Evolutionary conservation across 2,329 filamentous ascomycete genomes (phyloP).

Genomic region (Cytospora piceae): DNA sequence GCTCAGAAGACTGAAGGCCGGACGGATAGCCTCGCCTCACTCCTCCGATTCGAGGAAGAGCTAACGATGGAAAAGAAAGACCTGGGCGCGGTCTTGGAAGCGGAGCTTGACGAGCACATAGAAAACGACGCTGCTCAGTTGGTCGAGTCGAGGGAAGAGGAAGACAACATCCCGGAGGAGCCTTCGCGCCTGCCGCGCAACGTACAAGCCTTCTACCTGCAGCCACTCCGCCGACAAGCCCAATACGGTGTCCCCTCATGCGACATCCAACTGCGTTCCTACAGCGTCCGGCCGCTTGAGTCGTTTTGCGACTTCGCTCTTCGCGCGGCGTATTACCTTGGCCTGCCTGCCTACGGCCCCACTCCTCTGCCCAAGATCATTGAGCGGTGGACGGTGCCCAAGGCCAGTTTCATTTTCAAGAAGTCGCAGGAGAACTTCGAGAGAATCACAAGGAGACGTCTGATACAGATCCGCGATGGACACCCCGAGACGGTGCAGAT

Average conservation of each 20-base stretch:
- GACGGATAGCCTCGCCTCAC: not conserved
- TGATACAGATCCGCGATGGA: constrained; percentile 93
- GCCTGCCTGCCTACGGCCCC: constrained; percentile 83
- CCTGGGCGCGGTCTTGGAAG: not conserved
- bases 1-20: not conserved
- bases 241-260: constrained; percentile 81
- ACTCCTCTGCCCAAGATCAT: constrained; percentile 83
- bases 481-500: constrained; percentile 85
- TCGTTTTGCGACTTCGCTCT: constrained; percentile 95
- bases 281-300: constrained; percentile 85
- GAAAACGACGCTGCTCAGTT: constrained; percentile 6
- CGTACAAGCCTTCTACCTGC: constrained; percentile 84
- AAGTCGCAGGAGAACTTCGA: constrained; percentile 99
- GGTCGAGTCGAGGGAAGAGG: constrained; percentile 7
- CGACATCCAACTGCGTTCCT: constrained; percentile 92
- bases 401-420: constrained; percentile 90
- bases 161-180: constrained; percentile 32
- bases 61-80: not conserved
- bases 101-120: not conserved
- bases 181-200: constrained; percentile 69
- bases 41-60: not conserved
- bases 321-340: constrained; percentile 91
- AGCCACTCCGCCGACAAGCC: constrained; percentile 76
- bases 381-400: constrained; percentile 93
- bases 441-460: constrained; percentile 78